Conservation (phyloP, 345 rosid genomes). For the Fremontodendron californicum region DNA sequence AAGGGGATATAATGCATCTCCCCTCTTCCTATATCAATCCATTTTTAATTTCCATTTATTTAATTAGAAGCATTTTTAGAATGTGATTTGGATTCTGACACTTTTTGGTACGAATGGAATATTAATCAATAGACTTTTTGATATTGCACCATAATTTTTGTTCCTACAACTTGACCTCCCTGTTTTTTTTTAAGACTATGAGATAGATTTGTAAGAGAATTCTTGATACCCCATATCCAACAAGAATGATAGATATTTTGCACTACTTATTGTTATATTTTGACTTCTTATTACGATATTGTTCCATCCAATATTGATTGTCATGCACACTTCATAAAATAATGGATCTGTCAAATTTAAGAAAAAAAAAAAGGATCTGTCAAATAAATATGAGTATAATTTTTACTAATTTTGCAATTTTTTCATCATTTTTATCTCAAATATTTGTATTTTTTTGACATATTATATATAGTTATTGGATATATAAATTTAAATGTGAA, state of each 20-base stretch:
- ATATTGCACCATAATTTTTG: background rate
- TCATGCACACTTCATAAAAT: background rate
- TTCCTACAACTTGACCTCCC: background rate
- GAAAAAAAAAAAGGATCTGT: no score
- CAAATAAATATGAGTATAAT: no score
- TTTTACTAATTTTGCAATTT: no score
- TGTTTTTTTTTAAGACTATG: background rate
- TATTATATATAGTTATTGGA: no score
- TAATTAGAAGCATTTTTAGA: background rate
- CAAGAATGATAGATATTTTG: background rate
- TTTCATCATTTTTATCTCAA: no score
- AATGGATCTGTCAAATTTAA: background rate
- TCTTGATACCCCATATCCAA: background rate
- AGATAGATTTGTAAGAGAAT: background rate
- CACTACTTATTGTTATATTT: background rate
- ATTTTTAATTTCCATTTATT: background rate
- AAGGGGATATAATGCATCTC: background rate
- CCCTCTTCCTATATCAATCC: no score
- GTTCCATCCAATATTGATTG: background rate
- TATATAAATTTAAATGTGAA: no score
- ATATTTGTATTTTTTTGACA: no score
- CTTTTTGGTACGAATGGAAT: background rate
- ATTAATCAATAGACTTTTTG: background rate
- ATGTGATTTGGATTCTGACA: background rate
- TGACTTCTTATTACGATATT: background rate